Evolutionary conservation across 208 protist species (phyloP).

Genomic region (Hexamita inflata): DNA sequence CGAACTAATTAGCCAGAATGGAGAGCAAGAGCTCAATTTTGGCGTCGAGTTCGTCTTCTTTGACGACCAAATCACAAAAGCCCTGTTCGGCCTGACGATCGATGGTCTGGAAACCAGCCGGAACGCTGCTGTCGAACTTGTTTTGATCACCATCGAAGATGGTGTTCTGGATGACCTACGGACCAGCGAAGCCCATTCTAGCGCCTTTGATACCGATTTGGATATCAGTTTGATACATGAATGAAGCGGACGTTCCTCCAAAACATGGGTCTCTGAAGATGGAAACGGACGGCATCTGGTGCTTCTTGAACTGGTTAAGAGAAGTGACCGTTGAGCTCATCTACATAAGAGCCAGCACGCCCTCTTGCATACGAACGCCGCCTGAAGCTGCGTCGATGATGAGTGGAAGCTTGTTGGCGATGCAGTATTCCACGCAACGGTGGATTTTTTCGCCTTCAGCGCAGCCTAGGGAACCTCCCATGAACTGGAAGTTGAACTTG

Average conservation of each 20-base stretch:
- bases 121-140: conserved; percentile 43
- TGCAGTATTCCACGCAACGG: conserved; percentile 43
- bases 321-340: conserved; percentile 41
- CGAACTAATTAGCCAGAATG: not conserved
- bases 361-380: conserved; percentile 51
- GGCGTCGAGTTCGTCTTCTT: no score
- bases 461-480: conserved; percentile 39
- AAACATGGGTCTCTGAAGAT: conserved; percentile 47
- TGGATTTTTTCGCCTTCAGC: conserved; percentile 47
- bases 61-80: not conserved
- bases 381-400: conserved; percentile 41
- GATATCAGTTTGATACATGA: conserved; percentile 48
- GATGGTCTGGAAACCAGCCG: conserved; percentile 42
- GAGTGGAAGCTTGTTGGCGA: conserved; percentile 33
- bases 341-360: conserved; percentile 47
- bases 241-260: conserved; percentile 45
- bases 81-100: not conserved
- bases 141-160: conserved; percentile 46
- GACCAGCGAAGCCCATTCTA: conserved; percentile 46
- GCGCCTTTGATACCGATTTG: conserved; percentile 42
- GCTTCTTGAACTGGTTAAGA: not conserved
- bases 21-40: no score
- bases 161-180: conserved; percentile 45
- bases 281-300: conserved; percentile 40
- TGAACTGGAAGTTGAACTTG: not conserved